Evolutionary conservation across 805 yeast genomes (phyloP).

Genomic region (Candida hispaniensis): DNA sequence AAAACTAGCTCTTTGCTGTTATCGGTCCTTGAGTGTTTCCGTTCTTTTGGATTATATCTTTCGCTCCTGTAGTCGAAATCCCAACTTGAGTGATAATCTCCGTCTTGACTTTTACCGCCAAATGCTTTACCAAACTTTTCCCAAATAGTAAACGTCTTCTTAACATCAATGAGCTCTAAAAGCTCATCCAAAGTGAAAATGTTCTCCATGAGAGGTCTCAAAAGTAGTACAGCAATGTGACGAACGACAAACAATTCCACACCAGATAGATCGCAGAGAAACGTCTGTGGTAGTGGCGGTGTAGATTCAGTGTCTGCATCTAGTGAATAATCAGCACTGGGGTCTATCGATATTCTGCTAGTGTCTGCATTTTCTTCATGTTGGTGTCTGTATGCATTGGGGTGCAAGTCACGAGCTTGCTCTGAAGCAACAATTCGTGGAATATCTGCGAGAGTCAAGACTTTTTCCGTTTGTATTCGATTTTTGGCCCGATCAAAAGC

Average conservation of each 20-base stretch:
- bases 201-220: constrained; percentile 29
- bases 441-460: constrained; percentile 87
- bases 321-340: no score
- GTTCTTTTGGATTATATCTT: not conserved
- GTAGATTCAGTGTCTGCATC: constrained; percentile 2
- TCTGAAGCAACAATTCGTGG: constrained; percentile 96
- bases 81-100: constrained; percentile 13
- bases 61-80: constrained; percentile 13
- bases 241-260: constrained; percentile 49
- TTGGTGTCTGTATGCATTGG: constrained; percentile 83
- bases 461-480: constrained; percentile 66
- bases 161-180: constrained; percentile 30
- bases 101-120: constrained; percentile 21
- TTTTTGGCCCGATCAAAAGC: constrained; percentile 53
- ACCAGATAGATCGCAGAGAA: constrained; percentile 34
- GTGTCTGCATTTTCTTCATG: no score
- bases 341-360: no score
- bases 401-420: constrained; percentile 86
- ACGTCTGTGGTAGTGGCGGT: constrained; percentile 14
- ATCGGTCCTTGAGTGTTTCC: constrained; percentile 16
- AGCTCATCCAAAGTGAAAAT: constrained; percentile 32
- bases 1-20: constrained; percentile 40
- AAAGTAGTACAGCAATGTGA: constrained; percentile 44
- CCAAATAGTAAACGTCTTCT: constrained; percentile 36
- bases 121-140: constrained; percentile 35